Base-by-base conservation (phyloP, 2,329 filamentous ascomycete genomes). In the Aspergillus candidus region DNA sequence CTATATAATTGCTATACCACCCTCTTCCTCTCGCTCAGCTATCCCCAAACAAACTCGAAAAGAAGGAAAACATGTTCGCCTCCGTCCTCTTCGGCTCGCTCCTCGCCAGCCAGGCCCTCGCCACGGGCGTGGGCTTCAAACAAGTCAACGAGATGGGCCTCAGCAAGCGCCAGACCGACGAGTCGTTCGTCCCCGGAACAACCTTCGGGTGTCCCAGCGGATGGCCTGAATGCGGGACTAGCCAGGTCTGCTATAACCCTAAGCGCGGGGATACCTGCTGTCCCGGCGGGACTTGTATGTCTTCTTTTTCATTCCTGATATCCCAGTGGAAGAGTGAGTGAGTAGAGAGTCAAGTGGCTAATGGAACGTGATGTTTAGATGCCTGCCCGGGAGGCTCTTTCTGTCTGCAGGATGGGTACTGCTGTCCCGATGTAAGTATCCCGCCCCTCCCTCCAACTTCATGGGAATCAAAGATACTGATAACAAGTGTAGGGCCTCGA, bases 161-260 rank as follows among this genome's bases (percentile, higher is more conserved):
- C 11, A 18, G 35, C 33, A 46, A 47, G 37, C 47, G 47, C 3
- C 41, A 49, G 37, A 38, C 18, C 38, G 37, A 40, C 22, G 30
- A 41, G 22, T 43, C 49, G 30, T 50, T 51, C 22, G 14, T 47
- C 18, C 38, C 50, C 14, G 39, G 33, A 4, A 44, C 38, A 14
- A 43, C 35, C 6, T 45, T 43, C 2, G 49, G 46, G 18, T 51
- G 49, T 32, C 49, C 49, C 11, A 31, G 15, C 13, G 32, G 35
- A 37, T 51, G 47, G 49, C 49, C 41, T 3, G 32, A 40, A 12
- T 51, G 49, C 44, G 49, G 49, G 4, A 44, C 41, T 14, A 51
- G 49, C 33, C 41, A 35, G 3, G 35, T 47, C 44, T 51, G 49
- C 43, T 51, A 51, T 30, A 47, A 47, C 29, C 47, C 49, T 6